Evolutionary conservation across 2,329 filamentous ascomycete species (phyloP).

Genomic region (Talaromyces sp.): DNA sequence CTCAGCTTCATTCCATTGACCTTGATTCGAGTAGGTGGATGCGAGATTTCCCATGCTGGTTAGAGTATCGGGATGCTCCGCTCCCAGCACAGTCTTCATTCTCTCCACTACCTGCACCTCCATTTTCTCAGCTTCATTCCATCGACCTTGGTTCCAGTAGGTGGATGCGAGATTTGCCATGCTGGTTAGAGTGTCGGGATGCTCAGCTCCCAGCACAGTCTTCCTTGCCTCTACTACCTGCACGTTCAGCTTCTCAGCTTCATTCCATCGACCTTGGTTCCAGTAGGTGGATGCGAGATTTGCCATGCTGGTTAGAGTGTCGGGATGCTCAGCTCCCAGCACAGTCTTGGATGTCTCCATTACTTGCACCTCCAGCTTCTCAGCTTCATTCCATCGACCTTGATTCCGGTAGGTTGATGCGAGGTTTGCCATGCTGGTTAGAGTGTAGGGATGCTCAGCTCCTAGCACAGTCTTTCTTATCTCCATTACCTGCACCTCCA

Average conservation of each 20-base stretch:
- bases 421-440: constrained; percentile 23
- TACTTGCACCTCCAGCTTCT: constrained; percentile 19
- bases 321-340: not conserved
- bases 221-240: not conserved
- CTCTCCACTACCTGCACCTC: not conserved
- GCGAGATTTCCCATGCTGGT: too few species aligned
- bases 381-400: constrained; percentile 20
- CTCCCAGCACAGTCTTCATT: constrained; percentile 19
- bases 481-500: constrained; percentile 19
- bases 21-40: too few species aligned
- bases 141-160: constrained; percentile 19
- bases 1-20: not conserved
- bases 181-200: not conserved
- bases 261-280: too few species aligned
- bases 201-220: not conserved
- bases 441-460: constrained; percentile 15
- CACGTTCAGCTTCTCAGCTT: too few species aligned
- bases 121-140: constrained; percentile 21
- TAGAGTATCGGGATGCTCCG: constrained; percentile 21
- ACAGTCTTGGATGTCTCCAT: constrained; percentile 5
- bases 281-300: constrained; percentile 17
- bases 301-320: constrained; percentile 22
- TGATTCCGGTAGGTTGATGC: constrained; percentile 15
- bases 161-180: not conserved
- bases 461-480: not conserved